Evolutionary conservation across 2,329 filamentous ascomycete species (phyloP), one percentile per base, ranked within the genome.

Genomic region (Verticillium tricorpus): DNA sequence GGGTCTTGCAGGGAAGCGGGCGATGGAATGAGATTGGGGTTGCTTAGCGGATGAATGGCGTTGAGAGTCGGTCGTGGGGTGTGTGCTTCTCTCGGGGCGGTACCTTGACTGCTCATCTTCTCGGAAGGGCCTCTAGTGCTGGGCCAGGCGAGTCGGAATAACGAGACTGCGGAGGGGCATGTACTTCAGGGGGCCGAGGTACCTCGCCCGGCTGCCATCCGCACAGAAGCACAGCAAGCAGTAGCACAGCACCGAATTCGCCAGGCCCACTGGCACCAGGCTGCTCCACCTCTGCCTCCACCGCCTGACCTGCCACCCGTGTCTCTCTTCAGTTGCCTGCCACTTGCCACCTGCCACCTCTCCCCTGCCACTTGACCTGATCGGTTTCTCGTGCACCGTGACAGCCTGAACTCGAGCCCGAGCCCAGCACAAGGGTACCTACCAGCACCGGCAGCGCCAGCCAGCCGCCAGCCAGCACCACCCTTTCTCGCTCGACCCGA

Each of bases 1-100:
- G 57, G 37, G 57, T 31, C 57, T 58, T 45, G 57, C 57, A 58
- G 57, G 57, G 57, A 58, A 58, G 37, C 4, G 9, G 57, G 28
- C 39, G 15, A 58, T 32, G 39, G 37, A 32, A 50, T 58, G 57
- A 58, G 57, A 58, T 58, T 58, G 37, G 57, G 22, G 40, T 50
- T 50, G 40, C 40, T 50, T 50, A 50, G 40, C 19, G 40, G 40
- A 50, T 22, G 40, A n/a, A 50, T 50, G 40, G 40, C 3, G 8
- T 50, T 50, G 40, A 50, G 19, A 12, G 40, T 22, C 5, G 11
- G n/a, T n/a, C 40, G 40, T 50, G 40, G 40, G 40, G 40, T 50
- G 40, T 14, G 40, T 50, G n/a, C n/a, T 25, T 12, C 7, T 9
- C 1, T n/a, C 8, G n/a, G n/a, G 19, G 12, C n/a, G 19, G 40